These are phyloP conservation scores for Epichloe elymi DNA, from an alignment of 2,329 filamentous ascomycete genomes.

Conservation along the genomic window DNA sequence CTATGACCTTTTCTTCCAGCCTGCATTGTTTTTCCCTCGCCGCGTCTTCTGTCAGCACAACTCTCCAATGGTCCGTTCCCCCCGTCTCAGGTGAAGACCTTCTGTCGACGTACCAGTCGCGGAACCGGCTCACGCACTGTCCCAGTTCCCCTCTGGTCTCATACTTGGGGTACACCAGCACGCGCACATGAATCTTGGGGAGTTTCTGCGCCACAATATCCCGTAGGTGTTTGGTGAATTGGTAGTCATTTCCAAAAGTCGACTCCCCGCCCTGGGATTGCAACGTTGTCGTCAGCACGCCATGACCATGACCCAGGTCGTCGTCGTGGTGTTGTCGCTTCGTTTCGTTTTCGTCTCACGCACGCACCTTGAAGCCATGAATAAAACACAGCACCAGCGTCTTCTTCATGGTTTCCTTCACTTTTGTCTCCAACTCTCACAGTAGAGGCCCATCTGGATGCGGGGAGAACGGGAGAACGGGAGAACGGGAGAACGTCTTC, in stretches of 20 bases:
- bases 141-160: constrained; percentile 69
- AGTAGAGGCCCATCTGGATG: neutral
- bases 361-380: constrained; percentile 67
- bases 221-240: constrained; percentile 61
- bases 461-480: neutral
- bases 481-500: neutral
- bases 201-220: constrained; percentile 50
- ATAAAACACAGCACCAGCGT: constrained; percentile 74
- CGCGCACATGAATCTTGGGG: constrained; percentile 53
- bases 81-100: too few relatives aligned
- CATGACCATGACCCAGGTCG: too few relatives aligned
- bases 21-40: constrained; percentile 23
- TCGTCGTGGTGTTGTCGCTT: too few relatives aligned
- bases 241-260: constrained; percentile 54
- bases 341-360: neutral
- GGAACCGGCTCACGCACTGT: constrained; percentile 58
- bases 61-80: too few relatives aligned
- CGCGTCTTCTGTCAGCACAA: too few relatives aligned
- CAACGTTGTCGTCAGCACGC: neutral
- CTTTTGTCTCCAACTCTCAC: neutral
- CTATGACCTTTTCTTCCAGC: constrained; percentile 86
- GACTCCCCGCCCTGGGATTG: constrained; percentile 52
- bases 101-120: constrained; percentile 47
- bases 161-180: constrained; percentile 65
- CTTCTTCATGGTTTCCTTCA: constrained; percentile 40